Evolutionary conservation across 306 rosid species (phyloP).

Genomic region (Prosopis cineraria): DNA sequence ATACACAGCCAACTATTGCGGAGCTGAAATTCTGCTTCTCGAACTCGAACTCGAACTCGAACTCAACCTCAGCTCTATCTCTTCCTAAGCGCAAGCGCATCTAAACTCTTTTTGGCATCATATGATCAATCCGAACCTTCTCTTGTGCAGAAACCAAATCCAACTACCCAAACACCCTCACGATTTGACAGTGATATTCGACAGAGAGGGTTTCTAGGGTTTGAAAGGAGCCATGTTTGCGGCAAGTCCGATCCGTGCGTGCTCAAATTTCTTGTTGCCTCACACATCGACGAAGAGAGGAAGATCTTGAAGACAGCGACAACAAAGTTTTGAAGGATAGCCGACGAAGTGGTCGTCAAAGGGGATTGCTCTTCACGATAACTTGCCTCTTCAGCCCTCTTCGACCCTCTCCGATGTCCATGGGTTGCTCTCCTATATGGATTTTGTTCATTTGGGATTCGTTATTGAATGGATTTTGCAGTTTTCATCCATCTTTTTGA

Average conservation of each 20-base stretch:
- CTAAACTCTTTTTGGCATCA: constrained; percentile 65
- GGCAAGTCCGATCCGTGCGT: constrained; percentile 81
- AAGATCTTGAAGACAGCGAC: neutral
- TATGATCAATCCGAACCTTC: too few relatives aligned
- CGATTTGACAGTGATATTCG: constrained; percentile 55
- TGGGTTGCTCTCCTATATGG: constrained; percentile 58
- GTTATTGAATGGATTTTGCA: constrained; percentile 1
- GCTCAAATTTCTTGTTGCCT: constrained; percentile 72
- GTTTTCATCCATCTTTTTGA: constrained; percentile 15
- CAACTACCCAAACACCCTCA: too few relatives aligned
- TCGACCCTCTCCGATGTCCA: constrained; percentile 49
- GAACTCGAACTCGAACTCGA: constrained; percentile 49
- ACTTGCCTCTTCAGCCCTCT: constrained; percentile 40
- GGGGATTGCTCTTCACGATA: too few relatives aligned
- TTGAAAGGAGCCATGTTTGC: constrained; percentile 76
- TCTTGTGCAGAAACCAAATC: too few relatives aligned
- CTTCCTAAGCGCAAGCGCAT: constrained; percentile 78
- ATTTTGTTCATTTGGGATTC: neutral
- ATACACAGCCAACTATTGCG: too few relatives aligned
- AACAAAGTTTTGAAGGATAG: too few relatives aligned
- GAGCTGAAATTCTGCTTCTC: constrained; percentile 47
- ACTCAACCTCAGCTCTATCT: too few relatives aligned
- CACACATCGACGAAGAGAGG: constrained; percentile 20
- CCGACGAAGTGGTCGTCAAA: too few relatives aligned
- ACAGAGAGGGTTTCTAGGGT: constrained; percentile 67